A percentile compares a stretch with the other conserved stretches of the same genome.
These are phyloP conservation scores for Lindgomyces ingoldianus DNA, from an alignment of 495 filamentous ascomycete species.

Conservation along the genomic window DNA sequence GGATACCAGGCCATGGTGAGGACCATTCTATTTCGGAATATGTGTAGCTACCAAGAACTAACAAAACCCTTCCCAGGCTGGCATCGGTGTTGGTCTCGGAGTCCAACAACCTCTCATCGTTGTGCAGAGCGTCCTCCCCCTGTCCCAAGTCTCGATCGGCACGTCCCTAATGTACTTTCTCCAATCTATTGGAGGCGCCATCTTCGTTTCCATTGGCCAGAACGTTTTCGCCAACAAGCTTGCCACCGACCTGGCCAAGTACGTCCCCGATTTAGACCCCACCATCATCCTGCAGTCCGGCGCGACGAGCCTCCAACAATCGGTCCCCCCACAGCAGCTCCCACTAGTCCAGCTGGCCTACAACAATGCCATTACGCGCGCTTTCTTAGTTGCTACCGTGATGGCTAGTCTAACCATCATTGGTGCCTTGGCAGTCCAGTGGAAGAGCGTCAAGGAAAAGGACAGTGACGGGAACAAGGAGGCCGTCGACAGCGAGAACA, in stretches of 20 bases:
- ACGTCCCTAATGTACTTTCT: conserved; percentile 27
- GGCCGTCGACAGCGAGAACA: too few species aligned
- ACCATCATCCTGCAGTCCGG: not conserved
- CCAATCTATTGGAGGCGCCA: conserved; percentile 17
- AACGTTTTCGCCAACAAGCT: conserved; percentile 20
- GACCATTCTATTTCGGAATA: not conserved
- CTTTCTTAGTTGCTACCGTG: not conserved
- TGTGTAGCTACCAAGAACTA: not conserved
- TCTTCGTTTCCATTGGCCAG: conserved; percentile 10
- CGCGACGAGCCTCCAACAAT: not conserved
- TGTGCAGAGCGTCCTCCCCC: not conserved
- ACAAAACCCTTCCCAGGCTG: not conserved
- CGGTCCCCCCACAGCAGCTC: not conserved
- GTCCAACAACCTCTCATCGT: conserved; percentile 5
- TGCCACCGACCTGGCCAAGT: conserved; percentile 38
- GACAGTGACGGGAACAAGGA: too few species aligned
- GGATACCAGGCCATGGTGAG: conserved; percentile 24
- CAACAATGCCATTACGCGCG: not conserved
- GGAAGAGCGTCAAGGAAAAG: not conserved
- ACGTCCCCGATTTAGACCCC: not conserved
- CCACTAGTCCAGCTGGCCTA: not conserved
- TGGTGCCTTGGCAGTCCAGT: not conserved
- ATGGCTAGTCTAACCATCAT: not conserved
- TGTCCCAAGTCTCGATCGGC: not conserved
- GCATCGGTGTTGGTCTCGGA: not conserved